A percentile compares a stretch with the other conserved stretches of the same genome.
phyloP scores from a whole-genome alignment of 2,329 filamentous ascomycete species.

The Rasamsonia emersonii region DNA sequence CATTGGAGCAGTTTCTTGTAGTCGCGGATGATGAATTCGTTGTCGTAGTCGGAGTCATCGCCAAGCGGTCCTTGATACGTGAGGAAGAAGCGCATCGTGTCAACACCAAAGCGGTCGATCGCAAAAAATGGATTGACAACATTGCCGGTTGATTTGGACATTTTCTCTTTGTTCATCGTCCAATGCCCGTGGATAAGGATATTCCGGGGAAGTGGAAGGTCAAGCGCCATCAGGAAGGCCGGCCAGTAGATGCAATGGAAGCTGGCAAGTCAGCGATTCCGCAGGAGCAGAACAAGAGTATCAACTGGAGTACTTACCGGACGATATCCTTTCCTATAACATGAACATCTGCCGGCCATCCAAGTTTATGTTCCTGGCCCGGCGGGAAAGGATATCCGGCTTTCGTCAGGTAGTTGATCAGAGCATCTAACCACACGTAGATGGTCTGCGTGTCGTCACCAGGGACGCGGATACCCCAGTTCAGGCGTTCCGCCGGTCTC shows the following conservation, averaged over 20 bases:
- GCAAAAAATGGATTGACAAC: constrained; percentile 93
- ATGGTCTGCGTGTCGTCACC: constrained; percentile 80
- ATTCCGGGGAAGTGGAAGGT: constrained; percentile 66
- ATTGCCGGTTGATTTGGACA: constrained; percentile 93
- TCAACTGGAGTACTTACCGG: constrained; percentile 37
- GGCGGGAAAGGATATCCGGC: constrained; percentile 72
- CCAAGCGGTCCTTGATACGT: constrained; percentile 67
- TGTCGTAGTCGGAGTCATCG: constrained; percentile 78
- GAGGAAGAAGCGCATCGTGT: constrained; percentile 84
- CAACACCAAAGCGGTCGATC: constrained; percentile 77
- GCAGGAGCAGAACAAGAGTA: neutral
- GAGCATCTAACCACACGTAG: constrained; percentile 95
- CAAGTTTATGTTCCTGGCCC: constrained; percentile 50
- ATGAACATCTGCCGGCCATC: constrained; percentile 89
- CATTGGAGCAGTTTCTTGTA: constrained; percentile 74
- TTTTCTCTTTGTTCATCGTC: constrained; percentile 85
- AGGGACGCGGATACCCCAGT: constrained; percentile 85
- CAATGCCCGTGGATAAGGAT: constrained; percentile 90
- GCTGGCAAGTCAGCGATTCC: constrained; percentile 20
- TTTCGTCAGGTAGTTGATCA: constrained; percentile 87
- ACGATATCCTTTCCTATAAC: constrained; percentile 95
- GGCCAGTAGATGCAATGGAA: constrained; percentile 99
- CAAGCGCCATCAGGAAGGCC: constrained; percentile 82
- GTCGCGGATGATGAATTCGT: constrained; percentile 60
- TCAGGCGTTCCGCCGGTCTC: constrained; percentile 64